A percentile compares a stretch with the other conserved stretches of the same genome.
Conservation (phyloP, 75 land plant genomes). For the Larix kaempferi region DNA sequence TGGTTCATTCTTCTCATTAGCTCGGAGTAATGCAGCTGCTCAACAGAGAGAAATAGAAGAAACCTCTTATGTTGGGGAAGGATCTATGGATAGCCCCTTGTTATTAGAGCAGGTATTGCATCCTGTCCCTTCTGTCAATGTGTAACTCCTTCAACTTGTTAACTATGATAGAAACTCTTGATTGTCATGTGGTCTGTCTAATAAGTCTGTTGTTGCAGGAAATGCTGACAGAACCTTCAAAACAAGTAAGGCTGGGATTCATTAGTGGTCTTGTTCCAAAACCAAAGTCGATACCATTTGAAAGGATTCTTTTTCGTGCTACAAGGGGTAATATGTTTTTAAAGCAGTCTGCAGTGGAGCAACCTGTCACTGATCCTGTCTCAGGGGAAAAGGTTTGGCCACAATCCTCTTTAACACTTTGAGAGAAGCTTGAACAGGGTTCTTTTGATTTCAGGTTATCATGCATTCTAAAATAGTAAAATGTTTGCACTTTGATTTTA, state of each 20-base stretch:
- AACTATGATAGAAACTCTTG: not conserved
- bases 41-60: conserved; percentile 57
- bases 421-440: not conserved
- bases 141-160: not conserved
- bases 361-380: conserved; percentile 80
- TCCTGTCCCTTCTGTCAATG: not conserved
- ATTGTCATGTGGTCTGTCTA: not conserved
- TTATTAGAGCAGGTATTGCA: conserved; percentile 39
- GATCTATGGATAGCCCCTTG: conserved; percentile 56
- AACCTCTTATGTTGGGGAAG: conserved; percentile 28
- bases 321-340: conserved; percentile 89
- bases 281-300: conserved; percentile 82
- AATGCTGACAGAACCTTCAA: conserved; percentile 68
- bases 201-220: conserved; percentile 38
- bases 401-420: conserved; percentile 4
- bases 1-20: conserved; percentile 62
- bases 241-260: conserved; percentile 79
- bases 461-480: not conserved
- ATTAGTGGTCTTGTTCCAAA: conserved; percentile 78
- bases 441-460: not conserved
- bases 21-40: conserved; percentile 49
- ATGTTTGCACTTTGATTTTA: not conserved
- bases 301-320: conserved; percentile 94
- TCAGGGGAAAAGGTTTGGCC: conserved; percentile 89
- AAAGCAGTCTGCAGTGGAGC: conserved; percentile 60